Evolutionary conservation across 768 basidiomycete species (phyloP), one percentile per base, ranked within the genome.

Genomic region (Hebeloma cylindrosporum): DNA sequence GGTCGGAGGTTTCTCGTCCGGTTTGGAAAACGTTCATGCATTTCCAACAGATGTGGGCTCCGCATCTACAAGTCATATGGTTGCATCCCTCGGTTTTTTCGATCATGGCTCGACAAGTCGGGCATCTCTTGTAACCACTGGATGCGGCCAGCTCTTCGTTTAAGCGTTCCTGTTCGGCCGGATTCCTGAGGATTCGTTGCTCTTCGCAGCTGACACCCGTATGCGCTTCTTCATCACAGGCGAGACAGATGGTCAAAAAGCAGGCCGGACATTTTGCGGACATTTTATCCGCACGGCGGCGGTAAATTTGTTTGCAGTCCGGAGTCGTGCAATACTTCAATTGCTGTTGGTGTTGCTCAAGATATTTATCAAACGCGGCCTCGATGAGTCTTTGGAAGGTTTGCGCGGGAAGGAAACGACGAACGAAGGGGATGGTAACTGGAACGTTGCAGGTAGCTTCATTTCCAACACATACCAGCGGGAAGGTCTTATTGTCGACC

Each of bases 271-370:
- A 80, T 41, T 74, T 65, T 52, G 76, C 54, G 34, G 59, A 45
- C 30, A 59, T 46, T 25, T 55, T 40, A 18, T 42, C 30, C 8
- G 51, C 42, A 20, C 61, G 59, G 34, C 58, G 58, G 36, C 72
- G 66, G 61, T 89, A 89, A 3, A 87, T 74, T 51, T 85, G 81
- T 4, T 66, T 69, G 58, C 87, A 89, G 56, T 86, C 85, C 0
- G 88, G 80, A 0, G 84, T 87, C 2, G 78, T 80, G 63, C 88
- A 89, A 49, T 82, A 80, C 42, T 75, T 74, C 58, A 80, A 80
- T 32, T 80, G 77, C 26, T 70, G 65, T 0, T 80, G 71, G 38
- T 78, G 77, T 25, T 72, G 60, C 30, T 80, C 77, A 30, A 85
- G 63, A 56, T 87, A 73, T 0, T 67, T 60, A 34, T 65, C 63